phyloP scores from a whole-genome alignment of 1,284 basidiomycete species.

The Ustilago bromivora region DNA sequence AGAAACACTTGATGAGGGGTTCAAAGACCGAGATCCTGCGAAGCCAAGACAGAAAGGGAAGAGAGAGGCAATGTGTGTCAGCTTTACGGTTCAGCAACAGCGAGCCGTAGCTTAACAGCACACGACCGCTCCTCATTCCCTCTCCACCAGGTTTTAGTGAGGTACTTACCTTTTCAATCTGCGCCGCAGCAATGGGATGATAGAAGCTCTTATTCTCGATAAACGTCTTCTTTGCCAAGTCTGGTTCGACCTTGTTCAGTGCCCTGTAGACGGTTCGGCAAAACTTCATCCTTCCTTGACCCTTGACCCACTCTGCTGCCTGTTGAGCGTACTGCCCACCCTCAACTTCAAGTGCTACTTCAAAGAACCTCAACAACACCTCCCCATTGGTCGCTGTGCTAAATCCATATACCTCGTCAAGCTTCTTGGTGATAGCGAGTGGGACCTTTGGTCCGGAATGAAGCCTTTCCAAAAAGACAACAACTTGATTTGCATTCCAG shows the following conservation, averaged over 20 bases:
- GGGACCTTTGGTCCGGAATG: constrained; percentile 69
- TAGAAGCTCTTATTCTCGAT: constrained; percentile 73
- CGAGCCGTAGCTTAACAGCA: constrained; percentile 2
- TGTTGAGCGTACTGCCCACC: constrained; percentile 71
- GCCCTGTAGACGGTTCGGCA: constrained; percentile 72
- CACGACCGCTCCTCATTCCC: neutral
- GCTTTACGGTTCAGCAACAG: constrained; percentile 21
- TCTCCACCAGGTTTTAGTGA: neutral
- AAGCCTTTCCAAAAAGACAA: constrained; percentile 73
- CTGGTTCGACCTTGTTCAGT: constrained; percentile 74
- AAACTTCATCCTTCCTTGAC: constrained; percentile 72
- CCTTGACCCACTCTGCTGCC: constrained; percentile 73
- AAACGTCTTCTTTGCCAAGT: constrained; percentile 77
- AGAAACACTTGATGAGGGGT: neutral
- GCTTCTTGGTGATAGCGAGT: constrained; percentile 62
- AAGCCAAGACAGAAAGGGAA: constrained; percentile 1
- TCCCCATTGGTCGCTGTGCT: constrained; percentile 71
- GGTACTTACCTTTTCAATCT: constrained; percentile 65
- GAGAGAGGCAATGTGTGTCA: constrained; percentile 25
- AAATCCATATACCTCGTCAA: constrained; percentile 72
- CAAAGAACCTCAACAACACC: constrained; percentile 72
- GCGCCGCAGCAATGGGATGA: constrained; percentile 68
- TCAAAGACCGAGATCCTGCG: constrained; percentile 50
- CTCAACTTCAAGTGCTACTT: constrained; percentile 71
- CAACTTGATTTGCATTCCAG: constrained; percentile 67